These are phyloP conservation scores for Euclidium syriacum DNA, from an alignment of 345 rosid species.

Conservation along the genomic window DNA sequence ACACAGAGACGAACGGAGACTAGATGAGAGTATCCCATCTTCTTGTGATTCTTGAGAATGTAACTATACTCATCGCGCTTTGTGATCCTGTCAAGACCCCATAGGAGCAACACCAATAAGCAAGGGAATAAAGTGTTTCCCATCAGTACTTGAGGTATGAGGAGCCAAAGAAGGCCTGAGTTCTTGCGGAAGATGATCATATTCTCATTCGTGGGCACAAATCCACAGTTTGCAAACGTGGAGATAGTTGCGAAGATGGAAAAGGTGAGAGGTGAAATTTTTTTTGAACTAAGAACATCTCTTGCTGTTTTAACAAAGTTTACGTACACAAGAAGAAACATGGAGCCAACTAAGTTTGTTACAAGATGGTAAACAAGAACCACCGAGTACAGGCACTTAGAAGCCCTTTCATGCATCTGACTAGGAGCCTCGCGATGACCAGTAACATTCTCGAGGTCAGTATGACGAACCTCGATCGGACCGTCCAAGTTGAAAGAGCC, in stretches of 20 bases:
- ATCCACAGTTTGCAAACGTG: conserved; percentile 58
- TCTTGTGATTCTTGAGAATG: conserved; percentile 34
- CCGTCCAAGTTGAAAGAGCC: neutral
- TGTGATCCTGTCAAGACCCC: conserved; percentile 36
- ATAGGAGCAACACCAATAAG: conserved; percentile 30
- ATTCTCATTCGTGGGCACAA: conserved; percentile 71
- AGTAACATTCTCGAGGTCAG: too few relatives aligned
- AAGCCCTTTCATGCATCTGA: conserved; percentile 9
- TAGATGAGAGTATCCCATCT: conserved; percentile 44
- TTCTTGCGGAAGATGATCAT: conserved; percentile 50
- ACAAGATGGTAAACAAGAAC: conserved; percentile 42
- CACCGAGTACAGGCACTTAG: conserved; percentile 33
- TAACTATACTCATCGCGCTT: conserved; percentile 32
- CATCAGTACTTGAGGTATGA: conserved; percentile 45
- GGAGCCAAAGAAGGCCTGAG: conserved; percentile 47
- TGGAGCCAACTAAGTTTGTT: conserved; percentile 33
- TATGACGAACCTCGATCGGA: too few relatives aligned
- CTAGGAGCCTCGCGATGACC: too few relatives aligned
- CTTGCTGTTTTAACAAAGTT: conserved; percentile 31
- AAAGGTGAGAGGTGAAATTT: conserved; percentile 37
- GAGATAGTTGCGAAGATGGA: conserved; percentile 51
- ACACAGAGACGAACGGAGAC: conserved; percentile 28
- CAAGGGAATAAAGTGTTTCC: conserved; percentile 61
- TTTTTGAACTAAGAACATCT: conserved; percentile 36
- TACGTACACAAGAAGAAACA: conserved; percentile 34